Evolutionary conservation across 768 basidiomycete species (phyloP), one percentile per base, ranked within the genome.

Genomic region (Wakefieldia striispora): DNA sequence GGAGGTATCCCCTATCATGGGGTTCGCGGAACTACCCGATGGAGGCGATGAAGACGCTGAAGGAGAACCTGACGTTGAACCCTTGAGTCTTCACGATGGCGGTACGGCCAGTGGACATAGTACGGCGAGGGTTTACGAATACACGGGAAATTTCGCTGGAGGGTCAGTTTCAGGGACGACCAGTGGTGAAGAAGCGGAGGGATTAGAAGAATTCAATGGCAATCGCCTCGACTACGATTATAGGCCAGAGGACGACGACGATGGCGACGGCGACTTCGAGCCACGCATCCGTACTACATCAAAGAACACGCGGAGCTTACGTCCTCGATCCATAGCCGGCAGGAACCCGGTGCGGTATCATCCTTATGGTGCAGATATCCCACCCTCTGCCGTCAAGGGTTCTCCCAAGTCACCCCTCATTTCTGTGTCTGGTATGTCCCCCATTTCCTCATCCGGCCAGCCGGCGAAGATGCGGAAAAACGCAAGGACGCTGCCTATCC

Each of bases 401-500:
- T 64, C 68, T 23, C 54, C 65, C 45, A 61, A 58, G 50, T 69
- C 71, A 1, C 68, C 68, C 40, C 53, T 62, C 54, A 52, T 60
- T 46, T 66, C 70, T 43, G 43, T 60, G 36, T 55, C 60, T 47
- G 58, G 57, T 38, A 52, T 71, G 57, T 60, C 67, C 50, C 65
- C 59, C 40, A 26, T 50, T 44, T 57, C 58, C 16, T 55, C 64
- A 37, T 40, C 62, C 45, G 55, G 50, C 7, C 67, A 63, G 24
- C 49, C 55, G 47, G 56, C 55, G 45, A 64, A 60, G 53, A 47
- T 60, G 53, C 67, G 70, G 50, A 65, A 69, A 57, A 71, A 70
- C 40, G 50, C 67, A 13, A 70, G 77, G 27, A 71, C 68, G 23
- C 63, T 81, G 5, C 79, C 78, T 21, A 65, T 81, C 16, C 84